Conservation (phyloP, 148 eudicot genomes). For the Rhododendron griersonianum region DNA sequence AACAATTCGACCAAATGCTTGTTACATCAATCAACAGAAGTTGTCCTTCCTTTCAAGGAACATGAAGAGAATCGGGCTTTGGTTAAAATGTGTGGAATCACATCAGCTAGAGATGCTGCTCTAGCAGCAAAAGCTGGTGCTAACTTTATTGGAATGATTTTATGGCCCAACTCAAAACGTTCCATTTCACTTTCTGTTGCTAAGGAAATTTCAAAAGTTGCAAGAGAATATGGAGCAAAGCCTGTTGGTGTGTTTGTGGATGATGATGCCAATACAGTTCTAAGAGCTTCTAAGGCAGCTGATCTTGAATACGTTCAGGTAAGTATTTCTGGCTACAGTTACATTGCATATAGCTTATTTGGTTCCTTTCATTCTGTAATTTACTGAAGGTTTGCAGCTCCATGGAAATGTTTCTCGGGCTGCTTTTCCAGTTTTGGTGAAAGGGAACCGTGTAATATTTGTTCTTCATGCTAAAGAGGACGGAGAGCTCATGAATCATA, state of each 20-base stretch:
- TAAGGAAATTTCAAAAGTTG: conserved; percentile 79
- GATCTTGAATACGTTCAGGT: conserved; percentile 79
- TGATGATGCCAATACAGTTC: conserved; percentile 73
- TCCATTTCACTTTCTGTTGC: conserved; percentile 74
- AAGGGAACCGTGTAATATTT: conserved; percentile 56
- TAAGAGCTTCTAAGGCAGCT: conserved; percentile 61
- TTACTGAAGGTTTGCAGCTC: conserved; percentile 46
- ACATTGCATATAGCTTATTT: neutral
- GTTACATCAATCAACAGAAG: conserved; percentile 24
- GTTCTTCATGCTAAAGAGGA: conserved; percentile 89
- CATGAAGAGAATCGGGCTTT: conserved; percentile 41
- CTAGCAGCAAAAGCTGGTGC: conserved; percentile 97
- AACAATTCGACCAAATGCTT: conserved; percentile 24
- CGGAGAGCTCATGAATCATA: conserved; percentile 66
- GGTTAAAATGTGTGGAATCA: conserved; percentile 95
- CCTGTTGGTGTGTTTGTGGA: conserved; percentile 96
- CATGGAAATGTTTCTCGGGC: conserved; percentile 81
- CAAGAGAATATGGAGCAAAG: conserved; percentile 70
- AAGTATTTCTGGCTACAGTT: neutral
- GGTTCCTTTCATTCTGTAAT: neutral
- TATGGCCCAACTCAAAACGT: conserved; percentile 95
- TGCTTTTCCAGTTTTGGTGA: conserved; percentile 60
- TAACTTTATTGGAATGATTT: conserved; percentile 84
- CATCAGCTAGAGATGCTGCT: conserved; percentile 91
- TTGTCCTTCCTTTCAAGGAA: conserved; percentile 13